Evolutionary conservation across 129 eudicot species (phyloP), one percentile per base, ranked within the genome.

Genomic region (Lactuca sativa): DNA sequence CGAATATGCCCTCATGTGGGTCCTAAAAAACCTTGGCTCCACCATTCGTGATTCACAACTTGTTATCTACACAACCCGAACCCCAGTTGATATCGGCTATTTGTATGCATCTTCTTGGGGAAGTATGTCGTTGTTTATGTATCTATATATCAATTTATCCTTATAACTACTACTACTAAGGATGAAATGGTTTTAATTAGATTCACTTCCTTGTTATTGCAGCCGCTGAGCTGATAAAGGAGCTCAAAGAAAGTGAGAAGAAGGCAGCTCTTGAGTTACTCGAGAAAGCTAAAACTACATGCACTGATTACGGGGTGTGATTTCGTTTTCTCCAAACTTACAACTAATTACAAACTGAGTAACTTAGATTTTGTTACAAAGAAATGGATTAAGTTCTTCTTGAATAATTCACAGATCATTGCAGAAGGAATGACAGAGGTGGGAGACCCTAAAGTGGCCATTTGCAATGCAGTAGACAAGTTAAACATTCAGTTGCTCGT

Each of bases 371-470:
- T 8, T 3, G 18, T 16, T 25, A 25, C 6, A 58, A 21, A 41
- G 2, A 13, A 14, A 13, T 7, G 52, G n/a, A 14, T 56, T 70
- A 21, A 1, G 40, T 34, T 32, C 4, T 41, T 66, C 13, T 51
- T n/a, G 10, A 11, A 11, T 55, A 11, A 11, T 55, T 25, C 34
- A 41, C 77, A 80, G 84, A 47, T 80, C 6, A 30, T 52, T 9
- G 74, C 84, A 63, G 81, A 74, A 61, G 79, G 69, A 74, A 48
- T 74, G 13, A 53, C 77, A 17, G 80, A 80, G 53, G 25, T 62
- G 21, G 82, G 76, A 15, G 82, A 77, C 54, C 79, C 86, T 6
- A 82, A 76, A 25, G 79, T 72, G 70, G 80, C 74, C 11, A 77
- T 82, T 40, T 82, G 82, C 74, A 58, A 77, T 62, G 82, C 80